A percentile compares a stretch with the other conserved stretches of the same genome.
phyloP scores from a whole-genome alignment of 2,329 filamentous ascomycete species.

The Trichophaea hybrida region DNA sequence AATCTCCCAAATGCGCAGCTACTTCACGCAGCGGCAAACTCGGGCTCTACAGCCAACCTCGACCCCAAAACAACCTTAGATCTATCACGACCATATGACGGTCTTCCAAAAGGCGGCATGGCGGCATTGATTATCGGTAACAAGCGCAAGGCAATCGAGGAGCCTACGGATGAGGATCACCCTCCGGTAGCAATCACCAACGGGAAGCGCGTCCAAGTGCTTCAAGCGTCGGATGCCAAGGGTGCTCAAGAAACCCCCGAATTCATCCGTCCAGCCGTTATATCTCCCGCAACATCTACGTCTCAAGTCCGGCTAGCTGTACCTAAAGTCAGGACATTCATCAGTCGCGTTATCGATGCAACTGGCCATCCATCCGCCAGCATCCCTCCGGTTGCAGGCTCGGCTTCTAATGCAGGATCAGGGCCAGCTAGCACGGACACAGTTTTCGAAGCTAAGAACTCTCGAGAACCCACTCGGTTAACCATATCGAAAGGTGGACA shows the following conservation, averaged over 20 bases:
- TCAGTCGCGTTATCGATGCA: constrained; percentile 62
- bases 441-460: constrained; percentile 80
- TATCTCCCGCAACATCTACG: constrained; percentile 66
- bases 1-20: constrained; percentile 27
- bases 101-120: constrained; percentile 77
- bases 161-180: constrained; percentile 55
- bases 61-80: constrained; percentile 68
- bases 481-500: constrained; percentile 67
- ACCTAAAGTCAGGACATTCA: constrained; percentile 69
- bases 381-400: constrained; percentile 27
- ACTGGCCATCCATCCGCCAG: constrained; percentile 33
- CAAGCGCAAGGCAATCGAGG: constrained; percentile 66
- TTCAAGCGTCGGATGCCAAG: constrained; percentile 54
- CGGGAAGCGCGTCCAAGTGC: constrained; percentile 40
- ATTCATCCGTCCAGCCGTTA: constrained; percentile 72
- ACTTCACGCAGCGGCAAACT: constrained; percentile 23
- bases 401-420: constrained; percentile 30
- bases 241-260: constrained; percentile 45
- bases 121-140: constrained; percentile 78
- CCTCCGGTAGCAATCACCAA: constrained; percentile 29
- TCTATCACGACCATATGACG: constrained; percentile 84
- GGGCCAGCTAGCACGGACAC: constrained; percentile 49
- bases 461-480: constrained; percentile 69
- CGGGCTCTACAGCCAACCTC: constrained; percentile 17
- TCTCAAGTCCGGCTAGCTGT: constrained; percentile 78